phyloP scores from a whole-genome alignment of 1,284 basidiomycete genomes.

The Cutaneotrichosporon cavernicola region DNA sequence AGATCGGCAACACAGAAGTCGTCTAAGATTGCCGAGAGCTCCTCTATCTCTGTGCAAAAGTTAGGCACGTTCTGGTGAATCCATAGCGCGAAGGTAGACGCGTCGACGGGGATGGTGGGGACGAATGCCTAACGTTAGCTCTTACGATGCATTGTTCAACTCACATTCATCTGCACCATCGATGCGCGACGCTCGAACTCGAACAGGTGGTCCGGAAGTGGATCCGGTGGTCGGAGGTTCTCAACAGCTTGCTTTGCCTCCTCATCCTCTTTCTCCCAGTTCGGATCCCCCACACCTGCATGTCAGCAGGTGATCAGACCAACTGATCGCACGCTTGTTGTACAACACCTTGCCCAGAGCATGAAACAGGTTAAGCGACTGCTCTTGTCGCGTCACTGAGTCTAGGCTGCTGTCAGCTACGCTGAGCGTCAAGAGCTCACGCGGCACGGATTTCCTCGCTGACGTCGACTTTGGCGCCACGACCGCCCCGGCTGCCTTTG shows the following conservation, averaged over 20 bases:
- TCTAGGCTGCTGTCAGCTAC: conserved; percentile 57
- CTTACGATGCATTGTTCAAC: conserved; percentile 31
- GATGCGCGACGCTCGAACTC: conserved; percentile 68
- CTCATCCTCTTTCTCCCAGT: conserved; percentile 38
- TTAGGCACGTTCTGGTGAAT: conserved; percentile 88
- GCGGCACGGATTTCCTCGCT: conserved; percentile 48
- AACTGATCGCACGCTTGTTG: conserved; percentile 74
- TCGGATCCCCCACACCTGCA: conserved; percentile 45
- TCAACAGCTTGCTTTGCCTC: conserved; percentile 31
- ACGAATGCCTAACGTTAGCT: conserved; percentile 49
- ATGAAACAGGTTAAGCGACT: conserved; percentile 85
- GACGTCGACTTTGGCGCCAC: conserved; percentile 47
- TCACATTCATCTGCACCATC: conserved; percentile 76
- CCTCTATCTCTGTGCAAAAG: conserved; percentile 75
- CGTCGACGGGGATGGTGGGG: conserved; percentile 84
- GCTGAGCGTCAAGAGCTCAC: conserved; percentile 36
- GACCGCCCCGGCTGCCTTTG: conserved; percentile 31
- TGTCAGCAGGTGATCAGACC: conserved; percentile 1
- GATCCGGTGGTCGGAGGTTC: conserved; percentile 54
- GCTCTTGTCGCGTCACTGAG: conserved; percentile 74
- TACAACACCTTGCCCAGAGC: conserved; percentile 89
- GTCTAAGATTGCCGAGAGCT: conserved; percentile 70
- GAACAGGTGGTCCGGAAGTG: conserved; percentile 60
- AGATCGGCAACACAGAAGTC: conserved; percentile 78
- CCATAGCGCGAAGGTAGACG: conserved; percentile 82